Evolutionary conservation across 106 monocot genomes (phyloP), one percentile per base, ranked within the genome.

Genomic region (Allium cepa): DNA sequence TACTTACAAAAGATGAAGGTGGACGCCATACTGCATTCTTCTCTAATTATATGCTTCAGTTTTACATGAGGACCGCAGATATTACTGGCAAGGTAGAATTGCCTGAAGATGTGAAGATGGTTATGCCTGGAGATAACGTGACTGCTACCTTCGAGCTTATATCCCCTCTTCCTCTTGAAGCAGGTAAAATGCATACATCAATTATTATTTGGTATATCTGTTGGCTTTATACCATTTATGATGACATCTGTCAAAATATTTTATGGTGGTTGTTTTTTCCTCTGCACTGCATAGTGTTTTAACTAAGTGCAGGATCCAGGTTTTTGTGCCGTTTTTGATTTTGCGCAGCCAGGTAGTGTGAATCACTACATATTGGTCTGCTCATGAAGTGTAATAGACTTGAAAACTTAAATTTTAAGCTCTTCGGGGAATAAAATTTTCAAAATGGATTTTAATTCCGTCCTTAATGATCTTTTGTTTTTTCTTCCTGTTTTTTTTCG

Each of bases 91-190:
- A 88, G 64, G 94, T 94, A 8, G 94, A 90, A 74, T 72, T 94
- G 62, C 94, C 90, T 65, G 94, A 87, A 77, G 83, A 77, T 68
- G 85, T 88, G 16, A 87, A 87, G 79, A 94, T 94, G 94, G 94
- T 94, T 49, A 90, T 94, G 94, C 94, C 94, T 18, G 94, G 94
- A 28, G 93, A 90, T 68, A 90, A 94, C 71, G 94, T 94, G 10
- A 94, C 94, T n/a, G 94, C 94, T 16, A n/a, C 57, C 52, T 94
- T 90, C 72, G 94, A 94, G 69, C 71, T 94, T 60, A 94, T 94
- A 64, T 80, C 82, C 47, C 60, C 90, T 66, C 87, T 94, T 77
- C 94, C 94, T 7, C 94, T 94, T 75, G 94, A 94, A 79, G 81
- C 87, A 79, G 94, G 94, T 94, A 79, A 52, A 50, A 12, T 4